Percentiles rank a stretch among this genome's conserved stretches.
These are phyloP conservation scores for Salix udensis DNA, from an alignment of 345 rosid genomes.

Conservation along the genomic window DNA sequence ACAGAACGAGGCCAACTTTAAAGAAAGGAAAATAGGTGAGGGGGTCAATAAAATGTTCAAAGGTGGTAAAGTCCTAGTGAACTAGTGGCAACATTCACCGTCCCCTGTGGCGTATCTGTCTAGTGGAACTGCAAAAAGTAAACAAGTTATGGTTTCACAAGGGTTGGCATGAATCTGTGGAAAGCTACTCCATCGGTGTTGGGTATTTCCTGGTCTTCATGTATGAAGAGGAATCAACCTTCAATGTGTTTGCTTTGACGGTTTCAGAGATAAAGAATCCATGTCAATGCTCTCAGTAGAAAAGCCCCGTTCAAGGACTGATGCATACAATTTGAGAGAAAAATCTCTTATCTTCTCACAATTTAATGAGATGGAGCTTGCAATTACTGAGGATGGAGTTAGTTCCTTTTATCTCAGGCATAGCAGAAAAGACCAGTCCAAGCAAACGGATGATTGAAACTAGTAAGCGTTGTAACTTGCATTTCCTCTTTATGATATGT, in stretches of 20 bases:
- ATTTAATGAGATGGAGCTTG: conserved; percentile 8
- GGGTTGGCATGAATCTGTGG: conserved; percentile 38
- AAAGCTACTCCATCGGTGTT: conserved; percentile 21
- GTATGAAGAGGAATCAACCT: conserved; percentile 36
- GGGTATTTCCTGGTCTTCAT: conserved; percentile 38
- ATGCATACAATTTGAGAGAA: conserved; percentile 2
- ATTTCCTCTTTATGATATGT: conserved; percentile 6
- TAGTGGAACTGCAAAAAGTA: conserved; percentile 25
- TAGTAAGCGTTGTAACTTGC: conserved; percentile 14
- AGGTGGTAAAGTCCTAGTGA: background rate
- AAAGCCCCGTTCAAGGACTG: background rate
- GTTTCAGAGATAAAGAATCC: conserved; percentile 39
- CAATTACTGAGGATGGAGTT: conserved; percentile 5
- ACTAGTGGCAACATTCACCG: conserved; percentile 4
- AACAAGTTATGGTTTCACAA: conserved; percentile 30
- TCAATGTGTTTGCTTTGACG: conserved; percentile 30
- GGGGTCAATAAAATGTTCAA: background rate
- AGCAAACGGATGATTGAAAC: conserved; percentile 16
- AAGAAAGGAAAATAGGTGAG: background rate
- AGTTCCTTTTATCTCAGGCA: background rate
- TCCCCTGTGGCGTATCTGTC: conserved; percentile 35
- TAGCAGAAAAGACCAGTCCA: conserved; percentile 8
- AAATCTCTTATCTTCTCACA: conserved; percentile 12
- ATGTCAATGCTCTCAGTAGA: conserved; percentile 2
- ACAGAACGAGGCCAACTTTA: background rate